Evolutionary conservation across 352 stramenopile genomes (phyloP), one percentile per base, ranked within the genome.

Genomic region (Saprolegnia parasitica): DNA sequence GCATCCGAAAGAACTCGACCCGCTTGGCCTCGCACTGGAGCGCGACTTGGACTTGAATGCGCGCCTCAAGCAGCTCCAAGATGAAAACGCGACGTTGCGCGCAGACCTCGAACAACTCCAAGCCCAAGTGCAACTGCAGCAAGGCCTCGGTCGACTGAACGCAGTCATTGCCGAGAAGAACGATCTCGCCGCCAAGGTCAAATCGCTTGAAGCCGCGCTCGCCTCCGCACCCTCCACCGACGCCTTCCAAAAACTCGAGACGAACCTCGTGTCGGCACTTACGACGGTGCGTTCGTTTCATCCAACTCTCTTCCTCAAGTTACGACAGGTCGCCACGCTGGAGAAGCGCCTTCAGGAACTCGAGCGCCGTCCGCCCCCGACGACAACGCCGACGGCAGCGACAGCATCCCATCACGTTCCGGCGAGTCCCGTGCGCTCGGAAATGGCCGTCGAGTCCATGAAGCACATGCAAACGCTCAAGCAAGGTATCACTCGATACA

Each of bases 401-500:
- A 5, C 29, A 35, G 2, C 2, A 2, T 35, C 29, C 2, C 29
- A 35, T 35, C 29, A 35, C 5, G 29, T 35, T 6, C 29, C 29
- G 5, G 29, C 29, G 29, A 35, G 29, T 5, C 29, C 29, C 5
- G 29, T 35, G 35, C 52, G 52, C 8, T 24, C 40, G 57, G 58
- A 23, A 46, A 52, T 46, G 26, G 24, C 58, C 13, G 16, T 10
- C 6, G 63, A 70, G 47, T 11, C 32, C 3, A 15, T 42, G 11
- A 61, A 70, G 35, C 63, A 70, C 20, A 24, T 70, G 23, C 63
- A 70, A 49, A 61, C 29, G 32, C 45, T 61, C 37, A 70, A 70
- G 39, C 63, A 70, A 66, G 58, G 58, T 66, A 56, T 24, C 42
- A 49, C 10, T 49, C 42, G 42, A 49, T 49, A 56, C 23, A n/a